Percentiles rank a stretch among this genome's conserved stretches.
Conservation (phyloP, 345 rosid species). For the Murraya koenigii region DNA sequence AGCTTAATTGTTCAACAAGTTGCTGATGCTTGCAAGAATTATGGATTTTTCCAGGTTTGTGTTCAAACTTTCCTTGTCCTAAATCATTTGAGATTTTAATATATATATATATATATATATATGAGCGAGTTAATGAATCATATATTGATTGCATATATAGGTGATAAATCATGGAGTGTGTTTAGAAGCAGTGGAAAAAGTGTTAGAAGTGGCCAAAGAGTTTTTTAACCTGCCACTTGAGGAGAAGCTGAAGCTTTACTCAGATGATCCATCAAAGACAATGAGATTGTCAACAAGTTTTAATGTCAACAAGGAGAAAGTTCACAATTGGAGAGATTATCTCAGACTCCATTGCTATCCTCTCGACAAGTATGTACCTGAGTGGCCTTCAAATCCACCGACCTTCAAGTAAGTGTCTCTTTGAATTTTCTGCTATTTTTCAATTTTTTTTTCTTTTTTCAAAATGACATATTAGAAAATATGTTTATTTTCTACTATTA, state of each 20-base stretch:
- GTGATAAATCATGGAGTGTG: conserved; percentile 67
- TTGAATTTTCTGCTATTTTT: not conserved
- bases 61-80: not conserved
- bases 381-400: conserved; percentile 86
- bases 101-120: no score
- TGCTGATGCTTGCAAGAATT: conserved; percentile 49
- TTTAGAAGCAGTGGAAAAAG: conserved; percentile 31
- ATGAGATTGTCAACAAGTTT: conserved; percentile 80
- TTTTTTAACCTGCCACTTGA: conserved; percentile 67
- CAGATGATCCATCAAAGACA: conserved; percentile 82
- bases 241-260: conserved; percentile 81
- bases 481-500: no score
- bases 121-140: not conserved
- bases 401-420: conserved; percentile 56
- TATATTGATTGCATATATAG: conserved; percentile 21
- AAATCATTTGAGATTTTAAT: not conserved
- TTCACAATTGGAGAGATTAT: conserved; percentile 89
- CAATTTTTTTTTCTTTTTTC: not conserved
- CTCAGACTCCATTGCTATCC: conserved; percentile 82
- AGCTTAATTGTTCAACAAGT: conserved; percentile 38
- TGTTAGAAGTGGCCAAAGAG: conserved; percentile 48
- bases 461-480: not conserved
- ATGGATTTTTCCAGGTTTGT: conserved; percentile 73
- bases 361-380: conserved; percentile 54
- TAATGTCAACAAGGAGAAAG: conserved; percentile 70